Evolutionary conservation across 2,329 filamentous ascomycete species (phyloP).

Genomic region (Cordyceps cicadae): DNA sequence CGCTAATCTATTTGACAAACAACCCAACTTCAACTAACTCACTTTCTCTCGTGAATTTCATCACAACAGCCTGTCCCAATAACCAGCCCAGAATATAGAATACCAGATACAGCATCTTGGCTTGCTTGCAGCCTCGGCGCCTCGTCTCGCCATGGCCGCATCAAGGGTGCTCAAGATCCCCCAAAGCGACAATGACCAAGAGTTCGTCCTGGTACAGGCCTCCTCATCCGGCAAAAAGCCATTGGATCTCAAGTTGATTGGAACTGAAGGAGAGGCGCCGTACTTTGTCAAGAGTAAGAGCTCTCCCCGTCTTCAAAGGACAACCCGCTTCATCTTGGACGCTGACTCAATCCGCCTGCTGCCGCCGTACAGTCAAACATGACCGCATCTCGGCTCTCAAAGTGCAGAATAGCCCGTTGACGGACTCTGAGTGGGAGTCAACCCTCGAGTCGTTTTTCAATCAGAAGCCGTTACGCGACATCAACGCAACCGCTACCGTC

Average conservation of each 20-base stretch:
- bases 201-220: constrained; percentile 54
- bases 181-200: constrained; percentile 5
- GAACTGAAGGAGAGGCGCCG: constrained; percentile 56
- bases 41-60: neutral
- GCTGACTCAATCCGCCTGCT: constrained; percentile 14
- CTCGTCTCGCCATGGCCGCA: neutral
- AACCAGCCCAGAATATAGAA: neutral
- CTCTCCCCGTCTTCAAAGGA: constrained; percentile 2
- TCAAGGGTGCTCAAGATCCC: constrained; percentile 8
- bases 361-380: constrained; percentile 42
- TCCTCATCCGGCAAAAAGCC: constrained; percentile 39
- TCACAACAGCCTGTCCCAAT: too few relatives aligned
- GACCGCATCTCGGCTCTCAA: constrained; percentile 44
- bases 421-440: constrained; percentile 57
- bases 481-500: constrained; percentile 54
- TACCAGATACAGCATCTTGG: neutral
- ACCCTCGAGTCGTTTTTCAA: constrained; percentile 52
- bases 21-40: neutral
- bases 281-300: constrained; percentile 51
- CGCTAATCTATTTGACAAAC: neutral
- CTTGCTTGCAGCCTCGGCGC: neutral
- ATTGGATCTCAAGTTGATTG: constrained; percentile 59
- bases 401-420: constrained; percentile 44
- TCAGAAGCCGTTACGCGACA: constrained; percentile 39
- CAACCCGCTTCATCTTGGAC: constrained; percentile 4